Evolutionary conservation across 108 stramenopile genomes (phyloP).

Genomic region (Skeletonema marinoi): DNA sequence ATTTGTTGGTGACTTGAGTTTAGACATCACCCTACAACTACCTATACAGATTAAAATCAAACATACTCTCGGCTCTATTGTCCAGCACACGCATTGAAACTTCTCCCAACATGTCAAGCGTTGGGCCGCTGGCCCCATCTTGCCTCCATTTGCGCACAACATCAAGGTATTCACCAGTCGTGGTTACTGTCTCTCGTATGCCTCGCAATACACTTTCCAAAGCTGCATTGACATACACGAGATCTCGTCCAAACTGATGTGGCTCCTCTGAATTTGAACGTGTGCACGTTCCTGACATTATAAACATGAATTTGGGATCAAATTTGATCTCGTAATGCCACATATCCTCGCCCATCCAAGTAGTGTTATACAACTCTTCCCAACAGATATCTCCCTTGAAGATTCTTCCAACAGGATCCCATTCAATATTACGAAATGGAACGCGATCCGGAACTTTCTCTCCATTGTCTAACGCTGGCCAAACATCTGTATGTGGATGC

Average conservation of each 20-base stretch:
- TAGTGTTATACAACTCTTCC: constrained; percentile 60
- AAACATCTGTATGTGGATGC: constrained; percentile 46
- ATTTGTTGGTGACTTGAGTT: no score
- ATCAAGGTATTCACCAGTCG: constrained; percentile 20
- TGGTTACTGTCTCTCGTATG: neutral
- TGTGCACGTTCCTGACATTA: constrained; percentile 53
- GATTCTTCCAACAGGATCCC: constrained; percentile 42
- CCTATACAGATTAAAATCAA: constrained; percentile 26
- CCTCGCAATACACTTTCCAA: constrained; percentile 18
- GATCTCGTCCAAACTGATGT: constrained; percentile 32
- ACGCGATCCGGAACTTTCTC: constrained; percentile 57
- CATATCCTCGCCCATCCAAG: constrained; percentile 59
- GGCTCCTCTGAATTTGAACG: constrained; percentile 25
- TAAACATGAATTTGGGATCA: constrained; percentile 58
- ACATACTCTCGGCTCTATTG: neutral
- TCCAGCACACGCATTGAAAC: constrained; percentile 28
- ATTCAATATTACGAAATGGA: constrained; percentile 55
- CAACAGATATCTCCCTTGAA: constrained; percentile 74
- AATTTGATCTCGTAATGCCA: constrained; percentile 79
- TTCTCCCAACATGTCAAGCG: constrained; percentile 26
- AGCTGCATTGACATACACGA: constrained; percentile 47
- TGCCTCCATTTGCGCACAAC: constrained; percentile 21
- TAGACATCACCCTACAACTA: no score
- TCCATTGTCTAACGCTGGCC: constrained; percentile 77
- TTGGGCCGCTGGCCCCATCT: constrained; percentile 8